phyloP scores from a whole-genome alignment of 371 early-diverging fungal genomes.

The Mucor lusitanicus region DNA sequence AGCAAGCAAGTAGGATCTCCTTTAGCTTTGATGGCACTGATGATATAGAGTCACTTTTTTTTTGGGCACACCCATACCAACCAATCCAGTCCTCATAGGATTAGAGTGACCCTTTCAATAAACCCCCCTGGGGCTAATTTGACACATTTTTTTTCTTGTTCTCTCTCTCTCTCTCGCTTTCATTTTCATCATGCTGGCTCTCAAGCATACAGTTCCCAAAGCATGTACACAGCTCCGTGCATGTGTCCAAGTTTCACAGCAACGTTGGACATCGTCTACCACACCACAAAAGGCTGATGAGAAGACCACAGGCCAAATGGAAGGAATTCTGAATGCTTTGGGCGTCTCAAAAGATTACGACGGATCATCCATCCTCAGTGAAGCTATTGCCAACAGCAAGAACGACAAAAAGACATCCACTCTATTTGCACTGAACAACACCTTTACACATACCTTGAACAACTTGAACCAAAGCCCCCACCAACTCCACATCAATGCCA shows the following conservation, averaged over 20 bases:
- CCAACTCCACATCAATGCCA: constrained; percentile 77
- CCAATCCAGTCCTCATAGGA: not conserved
- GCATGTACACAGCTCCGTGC: constrained; percentile 12
- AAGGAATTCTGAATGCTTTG: constrained; percentile 25
- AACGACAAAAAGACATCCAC: not conserved
- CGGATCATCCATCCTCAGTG: not conserved
- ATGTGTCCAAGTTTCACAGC: constrained; percentile 11
- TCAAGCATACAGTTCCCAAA: constrained; percentile 20
- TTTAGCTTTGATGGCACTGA: not conserved
- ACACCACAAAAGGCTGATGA: constrained; percentile 7
- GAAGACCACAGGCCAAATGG: constrained; percentile 17
- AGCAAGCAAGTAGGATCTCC: not conserved
- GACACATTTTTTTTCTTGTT: not conserved
- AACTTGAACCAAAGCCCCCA: constrained; percentile 35
- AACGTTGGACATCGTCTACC: constrained; percentile 9
- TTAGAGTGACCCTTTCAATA: not conserved
- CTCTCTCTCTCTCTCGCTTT: not conserved
- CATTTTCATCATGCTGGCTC: constrained; percentile 17
- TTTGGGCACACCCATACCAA: not conserved
- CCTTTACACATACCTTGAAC: constrained; percentile 12
- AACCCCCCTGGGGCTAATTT: constrained; percentile 2
- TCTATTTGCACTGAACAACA: not conserved
- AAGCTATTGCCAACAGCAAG: not conserved
- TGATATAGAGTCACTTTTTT: not conserved
- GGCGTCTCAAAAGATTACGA: not conserved